Evolutionary conservation across 1,284 basidiomycete genomes (phyloP), one percentile per base, ranked within the genome.

Genomic region (Ustilago curta): DNA sequence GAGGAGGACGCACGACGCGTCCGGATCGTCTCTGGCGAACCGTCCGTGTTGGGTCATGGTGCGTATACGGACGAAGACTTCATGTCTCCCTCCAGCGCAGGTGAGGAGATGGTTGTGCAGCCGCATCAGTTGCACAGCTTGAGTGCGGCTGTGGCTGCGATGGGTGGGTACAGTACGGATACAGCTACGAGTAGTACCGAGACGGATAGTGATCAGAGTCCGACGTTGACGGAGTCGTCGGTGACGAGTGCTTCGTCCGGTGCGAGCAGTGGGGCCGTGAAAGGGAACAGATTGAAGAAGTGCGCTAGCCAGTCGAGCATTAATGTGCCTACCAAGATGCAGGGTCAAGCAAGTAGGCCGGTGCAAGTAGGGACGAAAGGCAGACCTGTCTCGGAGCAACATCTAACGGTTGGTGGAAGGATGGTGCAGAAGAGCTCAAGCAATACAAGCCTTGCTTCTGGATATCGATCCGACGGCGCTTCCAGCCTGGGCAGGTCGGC

Each of bases 21-120:
- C 9, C 71, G 77, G 29, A 79, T 80, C 47, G 79, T 78, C 8
- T 72, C 68, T n/a, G 79, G 79, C 7, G 71, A 76, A 43, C 79
- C 79, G 0, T 42, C 37, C 29, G 58, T 79, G 40, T 47, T 80
- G 2, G 79, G 79, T 3, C 67, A 70, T 37, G 75, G 70, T 16
- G 66, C 72, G 8, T 75, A 70, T 31, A 75, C 72, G 1, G 72
- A 75, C 23, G 72, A 70, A 19, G 72, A 75, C 37, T 66, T 66
- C 52, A 56, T 66, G 64, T 66, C 74, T 4, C 70, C 74, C 4
- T 52, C 52, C 8, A 59, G 35, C 35, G 53, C 27, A 5, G 45
- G 32, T 4, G 62, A 76, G 1, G 51, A 64, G 12, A n/a, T 66
- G 18, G 44, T 70, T 2, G 45, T 60, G 8, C 70, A 73, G 59